phyloP scores from a whole-genome alignment of 2,329 filamentous ascomycete species.

The Orbilia quercus region DNA sequence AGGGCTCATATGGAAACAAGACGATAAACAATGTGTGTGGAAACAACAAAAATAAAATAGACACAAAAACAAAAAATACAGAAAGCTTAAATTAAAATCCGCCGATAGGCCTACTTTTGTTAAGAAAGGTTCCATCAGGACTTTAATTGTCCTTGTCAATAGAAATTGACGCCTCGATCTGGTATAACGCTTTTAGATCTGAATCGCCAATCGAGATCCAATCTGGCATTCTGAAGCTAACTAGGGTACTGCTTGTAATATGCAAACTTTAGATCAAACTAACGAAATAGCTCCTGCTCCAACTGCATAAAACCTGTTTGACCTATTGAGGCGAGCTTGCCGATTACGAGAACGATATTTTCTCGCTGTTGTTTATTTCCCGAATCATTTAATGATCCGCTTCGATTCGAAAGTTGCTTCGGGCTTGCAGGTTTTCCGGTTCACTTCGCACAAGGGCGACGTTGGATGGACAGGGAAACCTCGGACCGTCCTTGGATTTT shows the following conservation, averaged over 20 bases:
- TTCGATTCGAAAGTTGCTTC: constrained; percentile 28
- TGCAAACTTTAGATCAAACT: constrained; percentile 13
- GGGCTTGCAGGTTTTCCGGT: constrained; percentile 23
- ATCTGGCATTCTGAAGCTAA: constrained; percentile 43
- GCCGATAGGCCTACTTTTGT: background rate
- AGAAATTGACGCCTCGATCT: constrained; percentile 19
- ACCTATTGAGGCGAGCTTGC: constrained; percentile 13
- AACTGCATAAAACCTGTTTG: constrained; percentile 27
- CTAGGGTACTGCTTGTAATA: constrained; percentile 22
- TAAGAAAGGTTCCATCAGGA: constrained; percentile 12
- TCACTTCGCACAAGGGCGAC: constrained; percentile 18
- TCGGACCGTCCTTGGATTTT: constrained; percentile 35
- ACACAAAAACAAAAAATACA: too few species aligned
- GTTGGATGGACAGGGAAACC: constrained; percentile 33
- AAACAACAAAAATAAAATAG: too few species aligned
- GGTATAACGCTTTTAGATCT: constrained; percentile 38
- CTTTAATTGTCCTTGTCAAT: constrained; percentile 7
- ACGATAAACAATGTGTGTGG: too few species aligned
- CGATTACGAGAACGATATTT: background rate
- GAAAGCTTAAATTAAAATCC: too few species aligned
- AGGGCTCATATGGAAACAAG: background rate
- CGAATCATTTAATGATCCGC: constrained; percentile 33
- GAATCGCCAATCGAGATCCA: constrained; percentile 56
- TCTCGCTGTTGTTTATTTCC: constrained; percentile 30
- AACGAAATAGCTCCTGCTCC: constrained; percentile 5